These are phyloP conservation scores for Triangularia verruculosa DNA, from an alignment of 2,329 filamentous ascomycete genomes.

Conservation along the genomic window DNA sequence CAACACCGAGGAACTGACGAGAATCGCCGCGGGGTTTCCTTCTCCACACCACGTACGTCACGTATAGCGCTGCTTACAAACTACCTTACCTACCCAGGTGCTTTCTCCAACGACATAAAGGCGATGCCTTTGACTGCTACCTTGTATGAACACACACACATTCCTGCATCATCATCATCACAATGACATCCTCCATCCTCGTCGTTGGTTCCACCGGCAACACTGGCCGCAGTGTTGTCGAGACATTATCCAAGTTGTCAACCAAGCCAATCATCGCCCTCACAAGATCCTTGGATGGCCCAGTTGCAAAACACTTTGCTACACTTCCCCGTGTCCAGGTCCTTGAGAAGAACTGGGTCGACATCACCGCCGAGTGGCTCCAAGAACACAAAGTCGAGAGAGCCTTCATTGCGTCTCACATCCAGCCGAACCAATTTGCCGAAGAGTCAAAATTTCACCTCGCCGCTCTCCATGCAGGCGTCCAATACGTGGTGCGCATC, in stretches of 20 bases:
- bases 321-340: slow-evolving; percentile 1
- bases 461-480: slow-evolving; percentile 8
- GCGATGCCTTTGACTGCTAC: no score
- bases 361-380: slow-evolving; percentile 12
- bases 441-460: slow-evolving; percentile 13
- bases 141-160: no score
- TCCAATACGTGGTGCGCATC: slow-evolving; percentile 17
- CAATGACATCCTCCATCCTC: slow-evolving; percentile 11
- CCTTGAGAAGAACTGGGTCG: slow-evolving; percentile 12
- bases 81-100: no score
- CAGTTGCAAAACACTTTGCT: slow-evolving; percentile 1
- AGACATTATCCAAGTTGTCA: background rate
- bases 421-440: slow-evolving; percentile 8
- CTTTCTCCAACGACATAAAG: no score
- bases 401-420: slow-evolving; percentile 13
- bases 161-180: no score
- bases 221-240: slow-evolving; percentile 8
- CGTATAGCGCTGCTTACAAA: no score
- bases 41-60: no score
- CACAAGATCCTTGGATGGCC: background rate
- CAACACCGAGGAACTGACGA: no score
- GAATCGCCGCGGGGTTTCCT: no score
- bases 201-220: slow-evolving; percentile 13
- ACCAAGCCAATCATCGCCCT: slow-evolving; percentile 6
- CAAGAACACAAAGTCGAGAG: slow-evolving; percentile 3